phyloP scores from a whole-genome alignment of 2,329 filamentous ascomycete species.

The Aspergillus ibericus region DNA sequence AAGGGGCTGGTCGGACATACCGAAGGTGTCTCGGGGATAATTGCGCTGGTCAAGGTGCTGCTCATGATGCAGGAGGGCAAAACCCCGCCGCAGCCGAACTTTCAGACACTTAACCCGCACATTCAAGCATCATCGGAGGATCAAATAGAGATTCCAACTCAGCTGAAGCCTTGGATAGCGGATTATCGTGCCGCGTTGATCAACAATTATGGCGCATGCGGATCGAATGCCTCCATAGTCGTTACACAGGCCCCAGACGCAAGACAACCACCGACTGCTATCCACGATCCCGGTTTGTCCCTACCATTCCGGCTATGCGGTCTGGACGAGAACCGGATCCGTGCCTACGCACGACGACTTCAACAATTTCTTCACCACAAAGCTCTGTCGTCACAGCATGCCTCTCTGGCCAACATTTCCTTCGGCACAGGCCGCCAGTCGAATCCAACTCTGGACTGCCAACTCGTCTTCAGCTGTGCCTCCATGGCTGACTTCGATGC shows the following conservation, averaged over 20 bases:
- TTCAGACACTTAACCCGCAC: slow-evolving; percentile 20
- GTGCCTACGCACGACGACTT: slow-evolving; percentile 9
- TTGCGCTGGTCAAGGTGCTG: slow-evolving; percentile 31
- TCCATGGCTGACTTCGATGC: slow-evolving; percentile 13
- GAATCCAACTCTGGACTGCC: slow-evolving; percentile 15
- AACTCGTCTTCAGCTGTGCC: slow-evolving; percentile 13
- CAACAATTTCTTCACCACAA: neutral
- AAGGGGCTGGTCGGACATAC: slow-evolving; percentile 38
- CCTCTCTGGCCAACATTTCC: slow-evolving; percentile 15
- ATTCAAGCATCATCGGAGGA: slow-evolving; percentile 15
- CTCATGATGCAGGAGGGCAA: slow-evolving; percentile 29
- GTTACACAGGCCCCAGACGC: slow-evolving; percentile 15
- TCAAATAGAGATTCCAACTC: slow-evolving; percentile 14
- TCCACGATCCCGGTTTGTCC: neutral
- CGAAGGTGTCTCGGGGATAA: slow-evolving; percentile 35
- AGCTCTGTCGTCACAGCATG: neutral
- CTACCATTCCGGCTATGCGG: slow-evolving; percentile 20
- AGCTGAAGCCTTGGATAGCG: slow-evolving; percentile 13
- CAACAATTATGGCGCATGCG: slow-evolving; percentile 30
- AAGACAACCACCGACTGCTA: neutral
- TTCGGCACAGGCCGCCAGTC: slow-evolving; percentile 20
- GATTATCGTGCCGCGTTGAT: slow-evolving; percentile 19
- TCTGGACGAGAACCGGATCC: slow-evolving; percentile 11
- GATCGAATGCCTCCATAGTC: slow-evolving; percentile 29
- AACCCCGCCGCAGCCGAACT: slow-evolving; percentile 25